These are phyloP conservation scores for Pseudogymnoascus verrucosus DNA, from an alignment of 2,329 filamentous ascomycete species.

Conservation along the genomic window DNA sequence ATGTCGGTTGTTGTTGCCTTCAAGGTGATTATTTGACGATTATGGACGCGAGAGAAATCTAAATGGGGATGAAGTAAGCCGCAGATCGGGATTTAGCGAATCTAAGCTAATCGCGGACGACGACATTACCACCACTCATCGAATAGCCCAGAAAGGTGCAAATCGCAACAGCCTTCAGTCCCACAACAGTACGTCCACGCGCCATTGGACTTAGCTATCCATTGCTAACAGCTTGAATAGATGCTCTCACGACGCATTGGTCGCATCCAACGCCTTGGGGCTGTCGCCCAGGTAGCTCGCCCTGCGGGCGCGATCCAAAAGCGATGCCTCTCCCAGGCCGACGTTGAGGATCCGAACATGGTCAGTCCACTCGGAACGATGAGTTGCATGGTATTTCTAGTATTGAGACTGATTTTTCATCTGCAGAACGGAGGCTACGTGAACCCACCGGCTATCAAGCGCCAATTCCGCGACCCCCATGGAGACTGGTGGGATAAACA, in stretches of 20 bases:
- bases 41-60: slow-evolving; percentile 9
- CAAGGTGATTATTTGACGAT: slow-evolving; percentile 3
- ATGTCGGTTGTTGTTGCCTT: slow-evolving; percentile 29
- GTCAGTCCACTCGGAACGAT: slow-evolving; percentile 36
- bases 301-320: slow-evolving; percentile 29
- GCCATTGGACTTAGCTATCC: not conserved
- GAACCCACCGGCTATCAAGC: slow-evolving; percentile 73
- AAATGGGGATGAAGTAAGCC: slow-evolving; percentile 12
- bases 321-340: slow-evolving; percentile 33
- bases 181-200: slow-evolving; percentile 1
- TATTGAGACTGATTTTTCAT: slow-evolving; percentile 4
- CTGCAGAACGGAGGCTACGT: slow-evolving; percentile 76
- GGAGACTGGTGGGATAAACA: slow-evolving; percentile 96
- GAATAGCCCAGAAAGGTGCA: slow-evolving; percentile 3
- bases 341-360: slow-evolving; percentile 59
- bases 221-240: slow-evolving; percentile 13
- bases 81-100: slow-evolving; percentile 11
- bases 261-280: slow-evolving; percentile 31
- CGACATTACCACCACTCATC: slow-evolving; percentile 40
- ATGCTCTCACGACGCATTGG: slow-evolving; percentile 37
- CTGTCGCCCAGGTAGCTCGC: slow-evolving; percentile 23
- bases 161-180: slow-evolving; percentile 7
- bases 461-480: slow-evolving; percentile 86
- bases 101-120: slow-evolving; percentile 37
- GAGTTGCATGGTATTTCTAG: not conserved